Evolutionary conservation across 1,139 yeast genomes (phyloP), one percentile per base, ranked within the genome.

Genomic region (Candida gigantensis): DNA sequence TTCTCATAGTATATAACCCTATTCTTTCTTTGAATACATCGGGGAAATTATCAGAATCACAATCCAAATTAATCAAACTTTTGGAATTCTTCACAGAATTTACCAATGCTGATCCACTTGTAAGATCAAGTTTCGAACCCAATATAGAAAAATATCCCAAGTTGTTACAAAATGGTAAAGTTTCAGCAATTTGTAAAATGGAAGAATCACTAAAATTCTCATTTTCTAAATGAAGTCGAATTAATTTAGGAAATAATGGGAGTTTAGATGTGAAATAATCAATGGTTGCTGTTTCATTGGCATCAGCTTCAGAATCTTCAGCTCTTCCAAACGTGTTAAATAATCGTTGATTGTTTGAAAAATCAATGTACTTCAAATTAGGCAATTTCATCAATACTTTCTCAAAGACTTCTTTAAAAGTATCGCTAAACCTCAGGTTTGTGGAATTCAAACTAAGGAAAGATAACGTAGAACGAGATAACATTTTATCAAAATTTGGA

Each of bases 361-460:
- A 50, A 54, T 84, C 92, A 43, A 84, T 61, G 54, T 81, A 84
- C 49, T 70, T 73, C 49, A 84, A 66, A 32, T 72, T 68, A 14
- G 81, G 82, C 19, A 81, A 62, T 32, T 46, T 59, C 44, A 68
- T 41, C 7, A 68, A 43, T 8, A 69, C 47, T 1, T 44, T 48
- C 37, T 68, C 74, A 40, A 64, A 51, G 4, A 62, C 52, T 34
- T 53, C 58, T 37, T 58, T 65, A 43, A 68, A 68, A 4, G 45
- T 37, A 8, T 60, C 62, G 7, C 59, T 52, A 41, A 64, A 68
- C 24, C 56, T 46, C 5, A 86, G 60, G 36, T 76, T 71, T 3
- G 95, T 82, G 9, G 88, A 74, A 54, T 86, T 84, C 36, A 89
- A 61, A 12, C 95, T 84, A 30, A 87, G 68, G 47, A 83, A 84